A percentile compares a stretch with the other conserved stretches of the same genome.
Conservation (phyloP, 2,329 filamentous ascomycete species). For the Arthrobotrys sinensis region DNA sequence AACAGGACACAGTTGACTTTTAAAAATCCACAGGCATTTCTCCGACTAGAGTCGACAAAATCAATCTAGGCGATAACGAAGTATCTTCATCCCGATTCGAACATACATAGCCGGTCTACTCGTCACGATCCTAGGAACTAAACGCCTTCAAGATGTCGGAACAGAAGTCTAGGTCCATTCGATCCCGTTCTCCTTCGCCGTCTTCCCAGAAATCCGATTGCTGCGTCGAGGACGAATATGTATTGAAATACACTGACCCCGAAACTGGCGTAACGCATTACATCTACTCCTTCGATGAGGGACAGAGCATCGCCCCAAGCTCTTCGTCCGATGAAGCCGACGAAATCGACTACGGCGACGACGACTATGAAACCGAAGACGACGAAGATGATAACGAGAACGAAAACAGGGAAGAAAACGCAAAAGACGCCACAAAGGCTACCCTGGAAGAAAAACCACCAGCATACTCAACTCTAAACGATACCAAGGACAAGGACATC, state of each 20-base stretch:
- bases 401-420: not conserved
- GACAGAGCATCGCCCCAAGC: not conserved
- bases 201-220: not conserved
- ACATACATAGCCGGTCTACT: not conserved
- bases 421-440: too few species aligned
- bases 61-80: too few species aligned
- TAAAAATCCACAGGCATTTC: not conserved
- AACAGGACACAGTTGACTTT: not conserved
- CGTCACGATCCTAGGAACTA: not conserved
- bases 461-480: too few species aligned
- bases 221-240: not conserved
- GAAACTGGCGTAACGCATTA: slow-evolving; percentile 9
- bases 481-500: too few species aligned
- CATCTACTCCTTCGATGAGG: slow-evolving; percentile 14
- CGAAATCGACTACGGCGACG: not conserved
- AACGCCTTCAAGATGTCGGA: not conserved
- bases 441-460: too few species aligned
- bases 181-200: not conserved
- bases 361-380: not conserved
- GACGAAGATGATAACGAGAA: not conserved
- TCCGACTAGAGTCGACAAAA: too few species aligned
- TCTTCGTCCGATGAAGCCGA: not conserved
- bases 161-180: not conserved
- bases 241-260: not conserved
- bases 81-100: not conserved